Conservation (phyloP, 2,329 filamentous ascomycete genomes). For the Cytospora piceicola region DNA sequence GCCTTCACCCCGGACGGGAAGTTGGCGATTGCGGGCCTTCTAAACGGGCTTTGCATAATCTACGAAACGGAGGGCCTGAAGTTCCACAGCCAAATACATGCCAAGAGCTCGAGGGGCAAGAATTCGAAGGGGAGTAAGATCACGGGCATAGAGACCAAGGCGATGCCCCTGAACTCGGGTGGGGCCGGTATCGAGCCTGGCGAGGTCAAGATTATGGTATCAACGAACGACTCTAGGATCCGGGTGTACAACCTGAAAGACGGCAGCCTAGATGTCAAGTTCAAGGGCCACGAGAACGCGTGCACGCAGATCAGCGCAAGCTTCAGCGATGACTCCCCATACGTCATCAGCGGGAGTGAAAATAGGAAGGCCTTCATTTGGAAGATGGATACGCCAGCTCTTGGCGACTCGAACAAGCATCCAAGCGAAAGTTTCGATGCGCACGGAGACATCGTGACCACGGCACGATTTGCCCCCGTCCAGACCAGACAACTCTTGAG, state of each 20-base stretch:
- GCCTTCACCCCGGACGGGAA: conserved; percentile 92
- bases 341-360: conserved; percentile 92
- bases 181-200: conserved; percentile 48
- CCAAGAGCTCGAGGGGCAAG: conserved; percentile 88
- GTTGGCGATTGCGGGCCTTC: conserved; percentile 82
- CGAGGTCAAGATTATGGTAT: conserved; percentile 83
- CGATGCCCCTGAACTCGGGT: conserved; percentile 51
- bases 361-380: conserved; percentile 90
- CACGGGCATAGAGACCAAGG: conserved; percentile 83
- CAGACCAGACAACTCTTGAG: conserved; percentile 78
- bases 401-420: conserved; percentile 65
- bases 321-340: conserved; percentile 84
- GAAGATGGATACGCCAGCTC: conserved; percentile 54
- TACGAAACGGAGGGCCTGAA: conserved; percentile 92
- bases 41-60: conserved; percentile 85
- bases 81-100: conserved; percentile 82
- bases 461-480: conserved; percentile 82
- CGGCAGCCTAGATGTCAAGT: conserved; percentile 84
- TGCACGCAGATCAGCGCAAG: conserved; percentile 88
- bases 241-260: conserved; percentile 87
- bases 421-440: conserved; percentile 91
- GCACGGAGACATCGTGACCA: conserved; percentile 85
- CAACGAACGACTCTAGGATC: conserved; percentile 92
- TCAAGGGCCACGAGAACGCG: conserved; percentile 87
- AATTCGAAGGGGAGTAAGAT: conserved; percentile 98